A percentile compares a stretch with the other conserved stretches of the same genome.
Conservation (phyloP, 148 eudicot species). For the Hydrangea macrophylla region DNA sequence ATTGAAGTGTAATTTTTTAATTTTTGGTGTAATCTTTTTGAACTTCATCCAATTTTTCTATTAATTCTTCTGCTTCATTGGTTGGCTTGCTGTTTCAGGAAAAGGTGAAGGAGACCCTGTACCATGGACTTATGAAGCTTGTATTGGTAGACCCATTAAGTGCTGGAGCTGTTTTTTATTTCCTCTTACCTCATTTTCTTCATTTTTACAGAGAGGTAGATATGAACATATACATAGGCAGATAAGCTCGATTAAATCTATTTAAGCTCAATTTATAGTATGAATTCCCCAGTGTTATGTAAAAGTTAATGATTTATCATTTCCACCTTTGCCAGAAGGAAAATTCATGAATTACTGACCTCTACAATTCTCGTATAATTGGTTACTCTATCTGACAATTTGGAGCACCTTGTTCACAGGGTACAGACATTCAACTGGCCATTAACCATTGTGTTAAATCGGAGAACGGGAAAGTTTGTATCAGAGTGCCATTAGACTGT, state of each 20-base stretch:
- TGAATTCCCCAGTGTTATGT: neutral
- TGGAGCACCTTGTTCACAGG: conserved; percentile 23
- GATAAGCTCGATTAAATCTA: neutral
- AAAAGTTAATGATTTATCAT: no score
- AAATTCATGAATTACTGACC: neutral
- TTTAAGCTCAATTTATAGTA: neutral
- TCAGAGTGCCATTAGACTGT: conserved; percentile 50
- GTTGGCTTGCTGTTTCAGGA: conserved; percentile 28
- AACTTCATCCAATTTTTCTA: no score
- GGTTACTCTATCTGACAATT: neutral
- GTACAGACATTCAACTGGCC: conserved; percentile 35
- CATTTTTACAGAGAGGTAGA: conserved; percentile 55
- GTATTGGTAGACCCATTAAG: conserved; percentile 44
- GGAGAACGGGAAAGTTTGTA: conserved; percentile 33
- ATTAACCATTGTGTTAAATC: conserved; percentile 41
- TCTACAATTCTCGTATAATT: neutral
- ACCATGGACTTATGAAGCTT: conserved; percentile 48
- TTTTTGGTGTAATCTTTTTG: no score
- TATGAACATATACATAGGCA: neutral
- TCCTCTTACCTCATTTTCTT: conserved; percentile 54
- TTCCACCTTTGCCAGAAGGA: neutral
- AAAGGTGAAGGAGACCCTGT: conserved; percentile 43
- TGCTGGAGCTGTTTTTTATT: conserved; percentile 42
- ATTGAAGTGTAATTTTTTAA: no score
- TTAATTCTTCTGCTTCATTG: conserved; percentile 1